These are phyloP conservation scores for Leptodontidium sp. DNA, from an alignment of 2,329 filamentous ascomycete genomes.

Conservation along the genomic window DNA sequence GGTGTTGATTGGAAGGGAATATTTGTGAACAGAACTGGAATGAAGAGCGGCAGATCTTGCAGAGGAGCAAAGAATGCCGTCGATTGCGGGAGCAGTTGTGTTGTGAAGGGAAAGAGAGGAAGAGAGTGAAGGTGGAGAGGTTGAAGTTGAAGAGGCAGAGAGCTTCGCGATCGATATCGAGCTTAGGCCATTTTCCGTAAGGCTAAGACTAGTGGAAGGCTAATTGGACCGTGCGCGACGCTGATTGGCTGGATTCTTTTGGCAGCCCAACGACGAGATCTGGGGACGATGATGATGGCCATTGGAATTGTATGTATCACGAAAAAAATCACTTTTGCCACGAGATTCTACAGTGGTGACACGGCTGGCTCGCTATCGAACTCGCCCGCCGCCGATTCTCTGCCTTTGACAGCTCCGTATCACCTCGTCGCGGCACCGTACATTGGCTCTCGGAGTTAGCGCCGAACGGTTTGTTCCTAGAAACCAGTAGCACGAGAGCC, in stretches of 20 bases:
- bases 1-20: conserved; percentile 21
- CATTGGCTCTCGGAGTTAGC: not conserved
- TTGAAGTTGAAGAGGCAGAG: conserved; percentile 18
- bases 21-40: conserved; percentile 21
- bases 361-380: not conserved
- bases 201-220: conserved; percentile 11
- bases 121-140: conserved; percentile 13
- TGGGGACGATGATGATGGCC: not conserved
- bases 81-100: conserved; percentile 20
- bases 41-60: conserved; percentile 25
- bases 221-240: conserved; percentile 12
- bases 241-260: conserved; percentile 19
- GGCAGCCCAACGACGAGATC: conserved; percentile 16
- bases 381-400: not conserved
- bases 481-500: conserved; percentile 5
- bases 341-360: conserved; percentile 7
- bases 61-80: conserved; percentile 25
- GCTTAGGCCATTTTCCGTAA: conserved; percentile 18
- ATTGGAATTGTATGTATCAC: not conserved
- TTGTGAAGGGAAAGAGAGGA: conserved; percentile 20
- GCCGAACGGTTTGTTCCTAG: not conserved
- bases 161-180: conserved; percentile 16
- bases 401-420: conserved; percentile 11
- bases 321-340: conserved; percentile 18
- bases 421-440: not conserved